A percentile compares a stretch with the other conserved stretches of the same genome.
phyloP scores from a whole-genome alignment of 345 rosid species.

The Syzygium jambos region DNA sequence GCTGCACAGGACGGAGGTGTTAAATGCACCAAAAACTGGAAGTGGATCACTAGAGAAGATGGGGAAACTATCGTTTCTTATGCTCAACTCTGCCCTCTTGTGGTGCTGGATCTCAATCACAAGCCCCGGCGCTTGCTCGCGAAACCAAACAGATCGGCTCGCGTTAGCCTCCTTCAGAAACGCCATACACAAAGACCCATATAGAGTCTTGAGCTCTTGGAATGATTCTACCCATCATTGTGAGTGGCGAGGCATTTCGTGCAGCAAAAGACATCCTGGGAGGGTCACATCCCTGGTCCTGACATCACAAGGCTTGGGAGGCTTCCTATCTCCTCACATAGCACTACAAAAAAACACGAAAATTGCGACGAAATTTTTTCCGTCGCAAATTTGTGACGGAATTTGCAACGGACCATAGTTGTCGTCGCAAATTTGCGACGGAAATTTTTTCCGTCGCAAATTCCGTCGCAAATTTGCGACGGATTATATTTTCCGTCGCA shows the following conservation, averaged over 20 bases:
- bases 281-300: not conserved
- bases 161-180: not conserved
- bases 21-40: not conserved
- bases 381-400: too few species aligned
- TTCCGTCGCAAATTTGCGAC: too few species aligned
- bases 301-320: not conserved
- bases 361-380: too few species aligned
- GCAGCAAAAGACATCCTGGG: not conserved
- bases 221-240: not conserved
- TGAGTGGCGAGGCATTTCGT: not conserved
- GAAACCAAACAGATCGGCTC: not conserved
- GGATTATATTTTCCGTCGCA: too few species aligned
- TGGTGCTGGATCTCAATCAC: not conserved
- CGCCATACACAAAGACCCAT: not conserved
- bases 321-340: not conserved
- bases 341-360: too few species aligned
- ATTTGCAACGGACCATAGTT: too few species aligned
- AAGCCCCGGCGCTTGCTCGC: rapidly evolving
- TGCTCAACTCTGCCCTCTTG: not conserved
- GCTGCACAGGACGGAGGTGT: not conserved
- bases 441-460: too few species aligned
- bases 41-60: not conserved
- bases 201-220: not conserved
- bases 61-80: not conserved
- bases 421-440: too few species aligned